Base-by-base conservation (phyloP, 176 grass and related monocot genomes). In the Zea luxurians region DNA sequence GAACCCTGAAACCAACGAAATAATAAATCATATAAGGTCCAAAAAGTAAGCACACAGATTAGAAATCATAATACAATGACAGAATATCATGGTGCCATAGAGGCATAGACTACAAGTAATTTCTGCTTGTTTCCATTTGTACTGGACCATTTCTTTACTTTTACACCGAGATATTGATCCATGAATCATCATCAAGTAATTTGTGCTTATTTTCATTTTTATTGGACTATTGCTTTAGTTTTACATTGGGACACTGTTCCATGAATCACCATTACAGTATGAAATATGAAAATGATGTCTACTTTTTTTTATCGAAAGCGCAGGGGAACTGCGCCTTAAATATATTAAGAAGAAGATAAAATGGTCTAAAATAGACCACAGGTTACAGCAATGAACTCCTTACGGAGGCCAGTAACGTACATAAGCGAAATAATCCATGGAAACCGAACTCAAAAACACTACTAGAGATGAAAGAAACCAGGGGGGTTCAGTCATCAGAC, bases 1-100 rank as follows among this genome's bases (percentile, higher is more conserved):
- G 89, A 93, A 45, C 82, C 88, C 94, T 97, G 79, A 61, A 91
- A 79, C 76, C 68, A 49, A 73, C 35, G 17, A 27, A 61, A 55
- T 50, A 52, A 20, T 27, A 9, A 71, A 53, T 48, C 60, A 20
- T 63, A 38, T 37, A 73, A 85, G 34, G 5, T 76, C 42, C 36
- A 48, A 80, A 68, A 61, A 61, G 48, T 57, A 84, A 74, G 6
- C 8, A 70, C 48, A 64, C 20, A 86, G 55, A 84, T 61, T 73
- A 27, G 20, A 57, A 64, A 74, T 44, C 8, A 50, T 49, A 55
- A 49, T 46, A 81, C 47, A 48, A 46, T 13, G 18, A 74, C 15
- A 48, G 45, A 75, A 76, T 55, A 48, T 10, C 48, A 73, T 42
- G 36, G 13, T 80, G 34, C 37, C 57, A 71, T 59, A 70, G 21